Conservation (phyloP, 2,329 filamentous ascomycete genomes). For the Pestalotiopsis sp. region DNA sequence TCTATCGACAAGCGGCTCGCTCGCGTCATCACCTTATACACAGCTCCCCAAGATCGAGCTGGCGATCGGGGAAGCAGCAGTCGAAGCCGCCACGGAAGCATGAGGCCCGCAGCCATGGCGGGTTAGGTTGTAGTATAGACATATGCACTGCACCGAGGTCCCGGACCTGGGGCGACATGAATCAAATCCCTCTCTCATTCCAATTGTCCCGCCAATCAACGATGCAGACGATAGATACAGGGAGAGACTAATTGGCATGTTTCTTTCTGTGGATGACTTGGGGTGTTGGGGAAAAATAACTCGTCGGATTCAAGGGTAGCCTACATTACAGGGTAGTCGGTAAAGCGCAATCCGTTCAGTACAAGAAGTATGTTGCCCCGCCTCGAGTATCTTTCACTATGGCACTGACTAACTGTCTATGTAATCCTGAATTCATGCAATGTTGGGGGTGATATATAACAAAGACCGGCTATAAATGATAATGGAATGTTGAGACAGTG, state of each 20-base stretch:
- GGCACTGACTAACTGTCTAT: too few species aligned
- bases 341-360: too few species aligned
- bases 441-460: background rate
- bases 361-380: too few species aligned
- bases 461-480: background rate
- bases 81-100: constrained; percentile 6
- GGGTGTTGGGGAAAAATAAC: background rate
- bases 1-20: background rate
- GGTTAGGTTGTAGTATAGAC: background rate
- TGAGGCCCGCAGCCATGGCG: constrained; percentile 6
- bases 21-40: background rate
- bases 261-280: background rate
- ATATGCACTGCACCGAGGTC: background rate
- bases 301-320: too few species aligned
- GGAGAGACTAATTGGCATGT: background rate
- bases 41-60: background rate
- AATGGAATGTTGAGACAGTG: background rate
- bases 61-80: background rate
- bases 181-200: background rate
- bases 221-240: background rate
- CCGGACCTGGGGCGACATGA: background rate
- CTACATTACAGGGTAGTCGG: too few species aligned
- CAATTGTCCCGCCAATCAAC: constrained; percentile 4
- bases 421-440: background rate
- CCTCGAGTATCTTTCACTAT: too few species aligned